Evolutionary conservation across 2,329 filamentous ascomycete species (phyloP).

Genomic region (Colletotrichum euphorbiae): DNA sequence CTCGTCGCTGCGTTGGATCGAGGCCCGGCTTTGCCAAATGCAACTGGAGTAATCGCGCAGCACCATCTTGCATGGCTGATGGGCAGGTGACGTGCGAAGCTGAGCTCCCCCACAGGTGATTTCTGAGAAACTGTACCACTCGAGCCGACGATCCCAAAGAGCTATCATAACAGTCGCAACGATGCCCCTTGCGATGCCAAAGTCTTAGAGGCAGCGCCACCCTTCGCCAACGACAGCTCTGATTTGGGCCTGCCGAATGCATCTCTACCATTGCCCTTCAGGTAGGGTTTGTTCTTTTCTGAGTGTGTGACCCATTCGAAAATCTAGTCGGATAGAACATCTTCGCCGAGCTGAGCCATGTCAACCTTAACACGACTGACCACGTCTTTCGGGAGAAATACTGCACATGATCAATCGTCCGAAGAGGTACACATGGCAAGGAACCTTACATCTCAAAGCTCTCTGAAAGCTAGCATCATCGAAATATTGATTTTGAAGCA

Average conservation of each 20-base stretch:
- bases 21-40: slow-evolving; percentile 51
- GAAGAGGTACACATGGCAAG: background rate
- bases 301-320: slow-evolving; percentile 71
- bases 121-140: slow-evolving; percentile 68
- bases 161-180: slow-evolving; percentile 61
- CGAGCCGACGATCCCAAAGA: slow-evolving; percentile 63
- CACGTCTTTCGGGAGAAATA: slow-evolving; percentile 60
- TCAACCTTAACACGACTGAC: slow-evolving; percentile 55
- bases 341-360: slow-evolving; percentile 60
- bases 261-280: slow-evolving; percentile 67
- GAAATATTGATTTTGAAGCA: slow-evolving; percentile 66
- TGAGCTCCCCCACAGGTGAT: slow-evolving; percentile 70
- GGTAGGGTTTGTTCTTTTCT: slow-evolving; percentile 72
- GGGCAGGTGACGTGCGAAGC: slow-evolving; percentile 73
- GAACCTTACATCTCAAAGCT: slow-evolving; percentile 59
- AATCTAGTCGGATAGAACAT: slow-evolving; percentile 65
- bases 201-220: slow-evolving; percentile 71
- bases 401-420: slow-evolving; percentile 45
- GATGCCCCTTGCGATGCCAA: slow-evolving; percentile 66
- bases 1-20: slow-evolving; percentile 49
- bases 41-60: slow-evolving; percentile 61
- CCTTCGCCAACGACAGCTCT: slow-evolving; percentile 74
- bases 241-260: slow-evolving; percentile 71
- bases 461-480: slow-evolving; percentile 66
- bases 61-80: slow-evolving; percentile 75